Conservation (phyloP, 345 rosid genomes). For the Zanthoxylum bungeanum region DNA sequence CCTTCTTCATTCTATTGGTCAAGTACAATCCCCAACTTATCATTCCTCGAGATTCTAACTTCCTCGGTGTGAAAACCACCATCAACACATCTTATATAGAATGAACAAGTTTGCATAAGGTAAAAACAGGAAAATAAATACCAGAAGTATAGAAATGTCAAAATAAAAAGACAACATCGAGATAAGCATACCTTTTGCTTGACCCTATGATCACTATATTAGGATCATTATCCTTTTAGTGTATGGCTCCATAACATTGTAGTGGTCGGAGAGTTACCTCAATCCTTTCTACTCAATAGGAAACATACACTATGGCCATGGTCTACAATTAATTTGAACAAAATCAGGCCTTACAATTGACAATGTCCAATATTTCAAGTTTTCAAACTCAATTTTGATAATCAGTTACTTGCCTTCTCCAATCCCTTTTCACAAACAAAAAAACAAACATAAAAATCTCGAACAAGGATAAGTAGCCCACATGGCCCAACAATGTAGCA, state of each 20-base stretch:
- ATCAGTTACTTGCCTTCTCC: background rate
- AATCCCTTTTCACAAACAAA: background rate
- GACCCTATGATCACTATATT: conserved; percentile 68
- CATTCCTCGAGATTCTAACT: too few species aligned
- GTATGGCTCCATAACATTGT: conserved; percentile 84
- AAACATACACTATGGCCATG: background rate
- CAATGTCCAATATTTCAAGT: background rate
- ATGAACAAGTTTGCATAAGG: background rate
- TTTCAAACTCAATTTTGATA: background rate
- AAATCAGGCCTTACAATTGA: background rate
- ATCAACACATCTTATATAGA: background rate
- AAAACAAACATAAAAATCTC: background rate
- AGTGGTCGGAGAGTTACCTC: conserved; percentile 96
- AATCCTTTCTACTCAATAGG: conserved; percentile 46
- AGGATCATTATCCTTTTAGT: conserved; percentile 88
- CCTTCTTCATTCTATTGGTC: too few species aligned
- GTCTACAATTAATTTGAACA: background rate
- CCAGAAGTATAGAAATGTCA: background rate
- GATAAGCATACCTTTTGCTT: conserved; percentile 66
- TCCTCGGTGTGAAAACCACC: too few species aligned
- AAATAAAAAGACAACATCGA: background rate
- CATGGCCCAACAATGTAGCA: background rate
- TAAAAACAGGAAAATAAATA: background rate
- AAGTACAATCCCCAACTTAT: too few species aligned
- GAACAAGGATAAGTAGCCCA: background rate